These are phyloP conservation scores for Agapanthus africanus DNA, from an alignment of 106 monocot genomes.

Conservation along the genomic window DNA sequence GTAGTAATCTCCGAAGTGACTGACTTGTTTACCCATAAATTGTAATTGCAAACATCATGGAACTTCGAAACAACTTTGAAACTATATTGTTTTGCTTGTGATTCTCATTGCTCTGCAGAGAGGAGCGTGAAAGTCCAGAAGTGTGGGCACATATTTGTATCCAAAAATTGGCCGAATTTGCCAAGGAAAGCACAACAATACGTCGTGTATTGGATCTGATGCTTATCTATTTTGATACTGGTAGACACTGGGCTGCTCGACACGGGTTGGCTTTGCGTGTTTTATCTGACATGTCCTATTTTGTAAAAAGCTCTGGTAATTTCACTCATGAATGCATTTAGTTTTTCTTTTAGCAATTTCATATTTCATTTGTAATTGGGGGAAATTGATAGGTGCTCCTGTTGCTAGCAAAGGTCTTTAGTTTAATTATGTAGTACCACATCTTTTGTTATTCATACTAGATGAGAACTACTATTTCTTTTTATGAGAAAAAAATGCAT, in stretches of 20 bases:
- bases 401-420: too few species aligned
- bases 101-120: conserved; percentile 40
- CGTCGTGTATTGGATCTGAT: conserved; percentile 77
- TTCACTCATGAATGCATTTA: conserved; percentile 1
- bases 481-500: too few species aligned
- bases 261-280: conserved; percentile 67
- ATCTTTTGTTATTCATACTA: too few species aligned
- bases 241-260: conserved; percentile 56
- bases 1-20: too few species aligned
- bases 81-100: too few species aligned
- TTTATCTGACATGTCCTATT: conserved; percentile 57
- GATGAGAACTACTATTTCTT: too few species aligned
- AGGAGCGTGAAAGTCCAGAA: conserved; percentile 65
- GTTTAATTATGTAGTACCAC: too few species aligned
- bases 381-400: neutral
- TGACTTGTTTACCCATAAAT: too few species aligned
- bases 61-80: too few species aligned
- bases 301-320: conserved; percentile 63
- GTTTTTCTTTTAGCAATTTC: neutral
- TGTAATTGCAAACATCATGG: too few species aligned
- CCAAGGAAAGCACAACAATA: conserved; percentile 81
- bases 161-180: conserved; percentile 77
- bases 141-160: conserved; percentile 85
- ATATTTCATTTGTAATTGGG: neutral
- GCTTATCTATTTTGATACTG: conserved; percentile 64